phyloP scores from a whole-genome alignment of 257 asterid genomes.

The Fraxinus excelsior region DNA sequence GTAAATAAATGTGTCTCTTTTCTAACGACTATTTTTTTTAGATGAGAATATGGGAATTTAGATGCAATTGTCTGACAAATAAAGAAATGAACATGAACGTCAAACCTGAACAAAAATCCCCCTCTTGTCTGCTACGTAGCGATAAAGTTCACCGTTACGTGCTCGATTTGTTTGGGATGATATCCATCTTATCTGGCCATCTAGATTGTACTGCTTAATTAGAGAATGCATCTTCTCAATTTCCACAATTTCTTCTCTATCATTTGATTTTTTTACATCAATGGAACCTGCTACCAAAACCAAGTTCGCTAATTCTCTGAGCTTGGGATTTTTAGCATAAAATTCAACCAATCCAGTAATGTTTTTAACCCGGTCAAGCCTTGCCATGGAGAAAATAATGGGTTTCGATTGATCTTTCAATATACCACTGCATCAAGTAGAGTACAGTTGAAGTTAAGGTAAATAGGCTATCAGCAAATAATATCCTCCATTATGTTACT shows the following conservation, averaged over 20 bases:
- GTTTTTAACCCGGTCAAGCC: conserved; percentile 94
- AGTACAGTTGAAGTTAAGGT: neutral
- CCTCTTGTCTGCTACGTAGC: conserved; percentile 88
- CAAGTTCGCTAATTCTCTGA: conserved; percentile 78
- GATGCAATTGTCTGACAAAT: neutral
- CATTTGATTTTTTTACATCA: conserved; percentile 75
- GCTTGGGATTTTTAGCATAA: conserved; percentile 70
- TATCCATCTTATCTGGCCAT: conserved; percentile 84
- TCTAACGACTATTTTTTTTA: neutral
- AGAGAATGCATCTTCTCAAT: conserved; percentile 94
- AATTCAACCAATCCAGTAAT: conserved; percentile 87
- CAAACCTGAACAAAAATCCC: conserved; percentile 94
- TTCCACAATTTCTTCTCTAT: conserved; percentile 86
- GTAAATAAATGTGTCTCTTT: neutral
- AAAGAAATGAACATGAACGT: neutral
- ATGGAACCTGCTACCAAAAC: conserved; percentile 88
- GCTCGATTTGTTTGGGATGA: conserved; percentile 79
- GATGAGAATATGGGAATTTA: neutral
- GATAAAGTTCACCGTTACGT: conserved; percentile 92
- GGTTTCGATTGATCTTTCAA: conserved; percentile 76
- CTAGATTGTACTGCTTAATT: conserved; percentile 62
- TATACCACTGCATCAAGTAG: conserved; percentile 57
- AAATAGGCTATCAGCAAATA: neutral
- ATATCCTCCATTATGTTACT: neutral
- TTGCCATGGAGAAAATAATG: conserved; percentile 94